phyloP scores from a whole-genome alignment of 768 basidiomycete genomes.

The Leccinum variicolor region DNA sequence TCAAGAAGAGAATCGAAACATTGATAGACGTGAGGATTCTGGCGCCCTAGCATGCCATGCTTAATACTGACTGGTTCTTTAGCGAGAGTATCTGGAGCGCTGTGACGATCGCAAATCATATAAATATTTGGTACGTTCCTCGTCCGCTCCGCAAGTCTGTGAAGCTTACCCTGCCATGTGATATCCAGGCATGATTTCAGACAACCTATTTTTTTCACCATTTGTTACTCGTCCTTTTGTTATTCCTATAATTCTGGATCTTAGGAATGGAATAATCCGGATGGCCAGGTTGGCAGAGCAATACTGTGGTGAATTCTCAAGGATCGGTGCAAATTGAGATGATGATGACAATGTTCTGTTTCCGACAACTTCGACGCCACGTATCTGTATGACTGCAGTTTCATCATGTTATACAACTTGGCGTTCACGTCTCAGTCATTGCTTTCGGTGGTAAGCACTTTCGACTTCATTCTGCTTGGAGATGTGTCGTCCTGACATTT shows the following conservation, averaged over 20 bases:
- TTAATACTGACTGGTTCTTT: background rate
- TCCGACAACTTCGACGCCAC: conserved; percentile 80
- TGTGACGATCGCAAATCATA: conserved; percentile 87
- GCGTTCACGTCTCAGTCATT: conserved; percentile 88
- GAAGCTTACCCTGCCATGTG: conserved; percentile 1
- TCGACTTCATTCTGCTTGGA: background rate
- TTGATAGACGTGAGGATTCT: conserved; percentile 76
- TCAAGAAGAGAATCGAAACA: conserved; percentile 92
- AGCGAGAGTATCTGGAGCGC: conserved; percentile 95
- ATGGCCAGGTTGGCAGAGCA: background rate
- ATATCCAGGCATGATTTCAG: conserved; percentile 23
- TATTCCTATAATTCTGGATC: background rate
- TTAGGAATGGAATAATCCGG: background rate
- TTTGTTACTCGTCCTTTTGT: background rate
- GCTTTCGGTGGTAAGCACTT: conserved; percentile 70
- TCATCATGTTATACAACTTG: conserved; percentile 88
- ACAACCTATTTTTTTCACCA: background rate
- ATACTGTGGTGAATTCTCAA: background rate
- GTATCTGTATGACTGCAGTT: conserved; percentile 92
- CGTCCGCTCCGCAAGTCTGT: background rate
- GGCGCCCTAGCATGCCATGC: background rate
- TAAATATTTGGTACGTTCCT: conserved; percentile 58
- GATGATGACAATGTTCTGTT: background rate
- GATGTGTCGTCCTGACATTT: background rate
- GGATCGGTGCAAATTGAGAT: no score